Base-by-base conservation (phyloP, 176 grass and related monocot genomes). In the Lolium rigidum region DNA sequence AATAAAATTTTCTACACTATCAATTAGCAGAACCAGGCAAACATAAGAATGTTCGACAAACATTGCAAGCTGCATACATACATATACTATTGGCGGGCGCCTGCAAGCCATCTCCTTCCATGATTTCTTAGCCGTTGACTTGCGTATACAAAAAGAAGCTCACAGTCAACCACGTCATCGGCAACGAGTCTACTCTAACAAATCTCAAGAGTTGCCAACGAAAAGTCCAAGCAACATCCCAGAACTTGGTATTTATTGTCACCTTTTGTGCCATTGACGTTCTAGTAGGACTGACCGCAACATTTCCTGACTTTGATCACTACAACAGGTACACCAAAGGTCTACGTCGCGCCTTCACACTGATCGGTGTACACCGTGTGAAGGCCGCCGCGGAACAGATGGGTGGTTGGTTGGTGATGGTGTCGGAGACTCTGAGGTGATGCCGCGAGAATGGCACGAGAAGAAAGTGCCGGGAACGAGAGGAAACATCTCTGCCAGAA, bases 261-360 rank as follows among this genome's bases (percentile, higher is more conserved):
- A n/a, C 9, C 20, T 70, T 70, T 70, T 43, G 1, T 44, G 68
- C 8, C 62, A 65, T 65, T 6, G 62, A 65, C 25, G 24, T 65
- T 11, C 61, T 31, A 64, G 1, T 24, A 52, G 2, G 50, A 52
- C 50, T 52, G 50, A n/a, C 2, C 9, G 10, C 21, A 62, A 13
- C 60, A 2, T 35, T 49, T 74, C 44, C n/a, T 51, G 47, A 17
- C 72, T 28, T 75, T 51, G 72, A 75, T 28, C 17, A 2, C 6
- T 74, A 74, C 58, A 61, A 11, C 12, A 16, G 26, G 2, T 11
- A 21, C 46, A 49, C 2, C n/a, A 51, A 50, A 50, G 7, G 70
- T 84, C 82, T 6, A 2, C 22, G n/a, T 43, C 76, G 37, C 28
- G 87, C 88, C 85, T 86, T 71, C 88, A 82, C 63, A 86, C 78